Conservation (phyloP, 371 early-diverging fungal species). For the Haplosporangium sp. region DNA sequence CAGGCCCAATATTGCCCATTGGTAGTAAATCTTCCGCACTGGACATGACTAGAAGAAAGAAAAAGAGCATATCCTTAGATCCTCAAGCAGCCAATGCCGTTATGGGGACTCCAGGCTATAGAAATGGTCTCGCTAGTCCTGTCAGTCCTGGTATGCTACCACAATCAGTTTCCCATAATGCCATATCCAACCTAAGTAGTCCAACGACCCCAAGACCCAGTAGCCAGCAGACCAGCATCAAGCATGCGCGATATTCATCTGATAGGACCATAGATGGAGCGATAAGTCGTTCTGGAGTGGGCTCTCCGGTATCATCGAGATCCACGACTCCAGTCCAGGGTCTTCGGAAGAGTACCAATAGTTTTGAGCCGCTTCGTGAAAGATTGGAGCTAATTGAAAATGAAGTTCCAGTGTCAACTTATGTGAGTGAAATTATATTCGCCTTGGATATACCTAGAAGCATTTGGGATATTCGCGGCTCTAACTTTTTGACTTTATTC, state of each 20-base stretch:
- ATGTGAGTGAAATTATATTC: constrained; percentile 51
- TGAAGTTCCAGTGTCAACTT: constrained; percentile 62
- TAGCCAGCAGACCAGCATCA: constrained; percentile 3
- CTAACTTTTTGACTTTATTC: constrained; percentile 15
- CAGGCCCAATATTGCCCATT: constrained; percentile 19
- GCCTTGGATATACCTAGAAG: neutral
- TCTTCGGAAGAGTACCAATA: constrained; percentile 31
- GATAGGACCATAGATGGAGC: constrained; percentile 21
- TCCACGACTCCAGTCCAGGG: constrained; percentile 55
- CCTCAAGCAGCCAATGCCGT: constrained; percentile 48
- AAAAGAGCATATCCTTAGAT: constrained; percentile 53
- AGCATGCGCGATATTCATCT: constrained; percentile 32
- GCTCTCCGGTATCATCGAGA: constrained; percentile 35
- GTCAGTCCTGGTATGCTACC: constrained; percentile 35
- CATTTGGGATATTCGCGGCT: constrained; percentile 6
- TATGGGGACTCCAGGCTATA: constrained; percentile 23
- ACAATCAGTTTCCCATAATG: constrained; percentile 36
- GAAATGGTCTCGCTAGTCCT: constrained; percentile 33
- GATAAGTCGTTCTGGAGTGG: constrained; percentile 4
- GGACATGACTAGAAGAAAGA: constrained; percentile 37
- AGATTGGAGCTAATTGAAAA: constrained; percentile 65
- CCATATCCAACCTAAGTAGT: constrained; percentile 22
- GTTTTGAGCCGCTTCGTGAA: constrained; percentile 53
- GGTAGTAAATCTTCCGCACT: constrained; percentile 14
- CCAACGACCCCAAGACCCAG: neutral